A percentile compares a stretch with the other conserved stretches of the same genome.
These are phyloP conservation scores for Monosporascus sp. DNA, from an alignment of 2,329 filamentous ascomycete species.

Conservation along the genomic window DNA sequence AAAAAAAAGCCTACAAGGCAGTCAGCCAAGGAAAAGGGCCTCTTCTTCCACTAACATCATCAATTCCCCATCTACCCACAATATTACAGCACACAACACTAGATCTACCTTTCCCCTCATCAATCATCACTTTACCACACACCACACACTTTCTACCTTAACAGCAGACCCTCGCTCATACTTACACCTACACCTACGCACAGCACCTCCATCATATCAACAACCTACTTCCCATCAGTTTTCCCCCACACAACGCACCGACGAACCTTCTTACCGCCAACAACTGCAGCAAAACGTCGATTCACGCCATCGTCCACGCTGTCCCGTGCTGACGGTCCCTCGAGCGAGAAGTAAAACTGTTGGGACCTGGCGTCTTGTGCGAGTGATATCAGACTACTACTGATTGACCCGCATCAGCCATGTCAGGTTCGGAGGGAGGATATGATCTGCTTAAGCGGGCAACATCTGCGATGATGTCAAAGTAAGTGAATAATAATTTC, in stretches of 20 bases:
- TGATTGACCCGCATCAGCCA: conserved; percentile 23
- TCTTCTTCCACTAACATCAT: not conserved
- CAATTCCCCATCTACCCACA: conserved; percentile 1
- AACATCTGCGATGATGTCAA: conserved; percentile 59
- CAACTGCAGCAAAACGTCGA: not conserved
- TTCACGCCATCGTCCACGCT: not conserved
- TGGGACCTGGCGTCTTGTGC: conserved; percentile 15
- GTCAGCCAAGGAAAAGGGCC: not conserved
- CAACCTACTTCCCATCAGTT: not conserved
- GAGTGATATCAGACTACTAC: conserved; percentile 8
- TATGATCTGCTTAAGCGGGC: conserved; percentile 55
- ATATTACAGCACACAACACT: not conserved
- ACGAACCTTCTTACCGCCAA: not conserved
- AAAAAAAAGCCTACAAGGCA: not conserved
- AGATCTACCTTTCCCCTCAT: not conserved
- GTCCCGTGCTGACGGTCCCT: conserved; percentile 3
- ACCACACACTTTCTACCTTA: not conserved
- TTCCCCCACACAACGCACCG: not conserved
- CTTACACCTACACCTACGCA: not conserved
- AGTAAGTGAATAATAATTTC: conserved; percentile 36
- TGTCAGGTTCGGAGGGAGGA: conserved; percentile 49
- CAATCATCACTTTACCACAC: not conserved
- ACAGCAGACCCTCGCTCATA: not conserved
- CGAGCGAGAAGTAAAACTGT: conserved; percentile 10
- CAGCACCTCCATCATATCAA: not conserved